A percentile compares a stretch with the other conserved stretches of the same genome.
Evolutionary conservation across 176 grass and related monocot species (phyloP).

Genomic region (Luzula sylvatica): DNA sequence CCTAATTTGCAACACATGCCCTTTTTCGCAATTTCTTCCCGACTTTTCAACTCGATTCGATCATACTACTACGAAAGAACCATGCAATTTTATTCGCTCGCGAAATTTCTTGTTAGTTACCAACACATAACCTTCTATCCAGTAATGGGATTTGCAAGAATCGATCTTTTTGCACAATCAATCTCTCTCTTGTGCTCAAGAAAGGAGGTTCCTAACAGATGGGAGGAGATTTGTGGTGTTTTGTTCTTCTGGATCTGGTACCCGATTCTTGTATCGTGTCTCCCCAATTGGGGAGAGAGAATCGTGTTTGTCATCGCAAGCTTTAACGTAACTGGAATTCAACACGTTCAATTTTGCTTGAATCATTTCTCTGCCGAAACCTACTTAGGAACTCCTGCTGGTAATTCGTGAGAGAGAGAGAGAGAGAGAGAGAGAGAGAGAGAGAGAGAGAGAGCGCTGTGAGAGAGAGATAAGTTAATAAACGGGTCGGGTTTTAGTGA

Average conservation of each 20-base stretch:
- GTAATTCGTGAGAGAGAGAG: no score
- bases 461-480: no score
- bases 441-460: no score
- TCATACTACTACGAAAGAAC: slow-evolving; percentile 63
- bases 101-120: slow-evolving; percentile 74
- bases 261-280: slow-evolving; percentile 51
- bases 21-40: slow-evolving; percentile 63
- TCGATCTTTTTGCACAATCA: slow-evolving; percentile 64
- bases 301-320: slow-evolving; percentile 51
- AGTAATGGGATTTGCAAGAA: slow-evolving; percentile 74
- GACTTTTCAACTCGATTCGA: slow-evolving; percentile 51
- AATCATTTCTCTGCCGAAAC: slow-evolving; percentile 85
- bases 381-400: slow-evolving; percentile 55
- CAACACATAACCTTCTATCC: slow-evolving; percentile 98
- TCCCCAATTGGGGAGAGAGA: slow-evolving; percentile 72
- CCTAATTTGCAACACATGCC: slow-evolving; percentile 97
- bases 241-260: slow-evolving; percentile 73
- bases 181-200: slow-evolving; percentile 29
- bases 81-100: slow-evolving; percentile 37
- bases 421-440: no score
- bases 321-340: slow-evolving; percentile 66
- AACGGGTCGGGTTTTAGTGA: no score
- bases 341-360: slow-evolving; percentile 90
- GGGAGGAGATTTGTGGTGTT: slow-evolving; percentile 51
- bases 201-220: slow-evolving; percentile 33